These are phyloP conservation scores for Nicotiana attenuata DNA, from an alignment of 257 asterid genomes.

Conservation along the genomic window DNA sequence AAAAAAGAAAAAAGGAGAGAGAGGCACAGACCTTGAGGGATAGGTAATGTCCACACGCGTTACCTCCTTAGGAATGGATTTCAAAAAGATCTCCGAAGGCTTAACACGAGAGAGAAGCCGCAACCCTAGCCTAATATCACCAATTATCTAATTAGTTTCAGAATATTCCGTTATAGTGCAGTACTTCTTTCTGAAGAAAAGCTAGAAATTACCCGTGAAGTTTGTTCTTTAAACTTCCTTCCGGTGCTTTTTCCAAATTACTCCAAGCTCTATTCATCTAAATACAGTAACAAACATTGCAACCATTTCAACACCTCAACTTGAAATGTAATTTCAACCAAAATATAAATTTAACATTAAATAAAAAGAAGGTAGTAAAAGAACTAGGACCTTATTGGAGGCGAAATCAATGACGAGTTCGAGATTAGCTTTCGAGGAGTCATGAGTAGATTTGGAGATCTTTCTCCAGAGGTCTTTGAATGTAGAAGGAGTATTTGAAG, in stretches of 20 bases:
- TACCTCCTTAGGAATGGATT: conserved; percentile 81
- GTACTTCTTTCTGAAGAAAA: neutral
- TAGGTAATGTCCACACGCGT: conserved; percentile 55
- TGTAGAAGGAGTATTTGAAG: conserved; percentile 62
- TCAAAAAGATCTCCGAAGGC: conserved; percentile 90
- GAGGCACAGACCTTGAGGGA: conserved; percentile 56
- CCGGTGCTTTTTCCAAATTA: conserved; percentile 79
- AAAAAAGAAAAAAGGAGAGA: neutral
- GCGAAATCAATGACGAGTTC: conserved; percentile 73
- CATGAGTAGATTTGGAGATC: conserved; percentile 27
- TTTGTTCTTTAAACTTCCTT: conserved; percentile 71
- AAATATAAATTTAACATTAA: neutral
- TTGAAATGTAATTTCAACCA: neutral
- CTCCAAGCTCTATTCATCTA: conserved; percentile 90
- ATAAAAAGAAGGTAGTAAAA: neutral
- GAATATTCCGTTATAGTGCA: neutral
- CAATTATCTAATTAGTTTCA: neutral
- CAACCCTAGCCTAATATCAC: conserved; percentile 63
- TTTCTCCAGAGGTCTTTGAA: conserved; percentile 54
- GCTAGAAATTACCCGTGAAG: conserved; percentile 60
- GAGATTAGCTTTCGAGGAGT: conserved; percentile 33
- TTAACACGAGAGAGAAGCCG: conserved; percentile 76
- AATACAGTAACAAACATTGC: neutral
- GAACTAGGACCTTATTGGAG: conserved; percentile 50
- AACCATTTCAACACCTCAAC: neutral